Evolutionary conservation across 1,139 yeast species (phyloP), one percentile per base, ranked within the genome.

Genomic region (Wickerhamomyces sp.): DNA sequence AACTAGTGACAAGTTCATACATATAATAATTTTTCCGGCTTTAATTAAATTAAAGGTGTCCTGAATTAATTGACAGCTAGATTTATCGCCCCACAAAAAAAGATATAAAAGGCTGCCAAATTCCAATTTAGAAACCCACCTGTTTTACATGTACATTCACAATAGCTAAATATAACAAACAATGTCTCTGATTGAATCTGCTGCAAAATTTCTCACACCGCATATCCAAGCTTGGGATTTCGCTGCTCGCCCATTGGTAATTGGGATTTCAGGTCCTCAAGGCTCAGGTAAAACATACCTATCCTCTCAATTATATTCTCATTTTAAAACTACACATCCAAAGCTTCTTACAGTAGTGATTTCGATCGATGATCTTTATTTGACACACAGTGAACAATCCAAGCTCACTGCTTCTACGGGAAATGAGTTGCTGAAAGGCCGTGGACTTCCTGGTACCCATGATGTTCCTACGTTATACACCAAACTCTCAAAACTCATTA

Each of bases 361-460:
- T 38, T 89, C 95, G 48, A 75, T 89, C 58, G 98, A 92, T 63
- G 98, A 92, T 60, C 74, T 88, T 43, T 92, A 92, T 58, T 64
- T 87, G 29, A 77, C 87, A 0, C 79, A 77, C 53, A 58, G 56
- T 4, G 81, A 80, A 17, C 96, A 87, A 55, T 46, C 44, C 13
- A 47, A 52, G 28, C 51, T 88, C 26, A 73, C 74, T 4, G 33
- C 49, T 3, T 45, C 58, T 24, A 63, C 71, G 2, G 70, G 65
- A 5, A 89, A 89, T 56, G 59, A 62, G 27, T 63, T 88, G 38
- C 56, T 86, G 21, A 76, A 72, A 47, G 96, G 96, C 3, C 65
- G 97, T 32, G 98, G 98, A 0, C 68, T 87, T 24, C 97, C 97
- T 0, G 97, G 97, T 0, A 90, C 98, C 0, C 98, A 92, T 58